Conservation (phyloP, 2,329 filamentous ascomycete genomes). For the Aspergillus amoenus region DNA sequence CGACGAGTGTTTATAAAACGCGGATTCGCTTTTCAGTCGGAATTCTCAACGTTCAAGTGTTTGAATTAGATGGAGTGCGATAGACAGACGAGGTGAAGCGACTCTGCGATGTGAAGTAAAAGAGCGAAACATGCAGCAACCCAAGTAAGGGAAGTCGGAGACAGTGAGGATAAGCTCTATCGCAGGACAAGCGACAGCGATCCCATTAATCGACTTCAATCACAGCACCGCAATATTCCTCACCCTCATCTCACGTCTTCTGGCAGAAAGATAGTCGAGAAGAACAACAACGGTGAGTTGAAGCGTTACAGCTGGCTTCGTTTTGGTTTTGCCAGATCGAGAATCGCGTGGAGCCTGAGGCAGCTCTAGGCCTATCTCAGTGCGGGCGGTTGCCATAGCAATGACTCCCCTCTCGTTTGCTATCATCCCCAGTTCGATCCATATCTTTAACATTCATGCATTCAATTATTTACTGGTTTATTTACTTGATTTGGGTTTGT, state of each 20-base stretch:
- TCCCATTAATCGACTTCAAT: neutral
- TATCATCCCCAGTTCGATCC: neutral
- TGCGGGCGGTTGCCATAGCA: slow-evolving; percentile 29
- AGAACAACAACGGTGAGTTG: slow-evolving; percentile 9
- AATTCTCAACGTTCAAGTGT: neutral
- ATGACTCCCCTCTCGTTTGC: slow-evolving; percentile 10
- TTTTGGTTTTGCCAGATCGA: slow-evolving; percentile 28
- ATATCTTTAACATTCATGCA: neutral
- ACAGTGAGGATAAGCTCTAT: neutral
- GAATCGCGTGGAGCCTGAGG: slow-evolving; percentile 21
- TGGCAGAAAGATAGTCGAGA: neutral
- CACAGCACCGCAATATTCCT: neutral
- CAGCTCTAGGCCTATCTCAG: slow-evolving; percentile 7
- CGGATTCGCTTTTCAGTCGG: neutral
- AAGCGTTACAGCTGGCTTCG: slow-evolving; percentile 12
- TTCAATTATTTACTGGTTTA: neutral
- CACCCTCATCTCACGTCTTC: neutral
- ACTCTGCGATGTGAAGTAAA: slow-evolving; percentile 22
- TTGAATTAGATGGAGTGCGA: neutral
- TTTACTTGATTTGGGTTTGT: neutral
- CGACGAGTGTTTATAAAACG: neutral
- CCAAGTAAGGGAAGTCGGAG: slow-evolving; percentile 3
- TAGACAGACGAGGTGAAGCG: neutral
- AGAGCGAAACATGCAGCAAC: slow-evolving; percentile 24
- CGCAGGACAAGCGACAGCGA: neutral